Evolutionary conservation across 441 rosid species (phyloP).

Genomic region (Metrosideros polymorpha): DNA sequence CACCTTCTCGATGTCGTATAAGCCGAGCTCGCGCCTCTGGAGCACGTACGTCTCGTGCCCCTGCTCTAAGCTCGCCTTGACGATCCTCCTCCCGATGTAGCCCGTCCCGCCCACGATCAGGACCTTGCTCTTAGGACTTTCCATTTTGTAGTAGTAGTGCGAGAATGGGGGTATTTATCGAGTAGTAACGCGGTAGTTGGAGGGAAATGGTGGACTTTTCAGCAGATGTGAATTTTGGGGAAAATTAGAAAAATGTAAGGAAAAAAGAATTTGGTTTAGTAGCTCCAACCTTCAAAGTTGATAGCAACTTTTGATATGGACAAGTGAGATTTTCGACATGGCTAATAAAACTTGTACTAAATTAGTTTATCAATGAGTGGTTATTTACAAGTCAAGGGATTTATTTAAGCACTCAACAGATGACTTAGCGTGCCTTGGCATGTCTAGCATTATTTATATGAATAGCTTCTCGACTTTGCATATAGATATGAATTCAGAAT

Average conservation of each 20-base stretch:
- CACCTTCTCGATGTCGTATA: conserved; percentile 53
- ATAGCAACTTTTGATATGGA: not conserved
- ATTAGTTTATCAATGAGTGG: no score
- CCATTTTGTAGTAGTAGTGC: no score
- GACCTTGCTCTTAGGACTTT: conserved; percentile 29
- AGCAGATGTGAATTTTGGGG: not conserved
- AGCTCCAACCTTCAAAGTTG: not conserved
- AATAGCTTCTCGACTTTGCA: no score
- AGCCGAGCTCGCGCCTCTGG: conserved; percentile 58
- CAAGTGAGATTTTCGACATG: not conserved
- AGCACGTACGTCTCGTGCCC: conserved; percentile 66
- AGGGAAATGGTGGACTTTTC: not conserved
- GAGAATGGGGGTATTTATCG: no score
- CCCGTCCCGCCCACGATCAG: conserved; percentile 87
- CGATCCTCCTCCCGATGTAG: conserved; percentile 62
- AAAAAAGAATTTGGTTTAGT: not conserved
- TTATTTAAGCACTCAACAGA: no score
- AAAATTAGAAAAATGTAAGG: not conserved
- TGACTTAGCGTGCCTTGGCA: no score
- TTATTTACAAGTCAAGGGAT: no score
- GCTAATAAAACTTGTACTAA: not conserved
- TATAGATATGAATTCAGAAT: no score
- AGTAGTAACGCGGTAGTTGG: no score
- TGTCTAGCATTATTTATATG: no score
- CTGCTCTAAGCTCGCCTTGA: conserved; percentile 53